Evolutionary conservation across 345 rosid genomes (phyloP).

Genomic region (Zanthoxylum bungeanum): DNA sequence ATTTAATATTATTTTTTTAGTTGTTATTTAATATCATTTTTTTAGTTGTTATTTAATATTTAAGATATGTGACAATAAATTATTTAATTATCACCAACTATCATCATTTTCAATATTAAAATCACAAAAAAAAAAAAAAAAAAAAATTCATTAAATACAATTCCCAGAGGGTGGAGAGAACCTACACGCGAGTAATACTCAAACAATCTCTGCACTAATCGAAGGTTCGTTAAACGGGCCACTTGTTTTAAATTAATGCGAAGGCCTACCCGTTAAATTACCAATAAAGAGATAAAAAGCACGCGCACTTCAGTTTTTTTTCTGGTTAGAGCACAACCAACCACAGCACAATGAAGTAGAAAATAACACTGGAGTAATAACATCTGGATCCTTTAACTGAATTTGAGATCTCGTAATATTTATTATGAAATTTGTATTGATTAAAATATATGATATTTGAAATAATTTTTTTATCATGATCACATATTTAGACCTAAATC

Average conservation of each 20-base stretch:
- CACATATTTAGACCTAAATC: too few relatives aligned
- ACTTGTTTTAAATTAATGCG: not conserved
- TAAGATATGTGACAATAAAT: too few relatives aligned
- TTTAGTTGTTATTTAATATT: too few relatives aligned
- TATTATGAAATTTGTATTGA: too few relatives aligned
- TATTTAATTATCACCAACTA: not conserved
- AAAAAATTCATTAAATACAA: not conserved
- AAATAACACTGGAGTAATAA: not conserved
- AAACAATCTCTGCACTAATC: not conserved
- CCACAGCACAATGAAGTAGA: not conserved
- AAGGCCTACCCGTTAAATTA: not conserved
- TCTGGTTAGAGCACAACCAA: too few relatives aligned
- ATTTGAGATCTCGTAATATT: too few relatives aligned
- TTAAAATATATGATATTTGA: too few relatives aligned
- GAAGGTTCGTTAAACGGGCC: conserved; percentile 22
- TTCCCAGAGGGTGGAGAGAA: not conserved
- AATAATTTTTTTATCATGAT: too few relatives aligned
- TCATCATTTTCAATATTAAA: not conserved
- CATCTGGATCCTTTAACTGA: not conserved
- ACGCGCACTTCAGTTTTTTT: conserved; percentile 31
- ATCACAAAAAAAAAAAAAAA: too few relatives aligned
- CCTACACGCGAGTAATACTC: not conserved
- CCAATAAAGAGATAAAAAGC: conserved; percentile 21
- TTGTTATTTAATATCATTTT: too few relatives aligned
- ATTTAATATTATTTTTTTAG: too few relatives aligned